These are phyloP conservation scores for Candida insectalens DNA, from an alignment of 805 yeast genomes.

Conservation along the genomic window DNA sequence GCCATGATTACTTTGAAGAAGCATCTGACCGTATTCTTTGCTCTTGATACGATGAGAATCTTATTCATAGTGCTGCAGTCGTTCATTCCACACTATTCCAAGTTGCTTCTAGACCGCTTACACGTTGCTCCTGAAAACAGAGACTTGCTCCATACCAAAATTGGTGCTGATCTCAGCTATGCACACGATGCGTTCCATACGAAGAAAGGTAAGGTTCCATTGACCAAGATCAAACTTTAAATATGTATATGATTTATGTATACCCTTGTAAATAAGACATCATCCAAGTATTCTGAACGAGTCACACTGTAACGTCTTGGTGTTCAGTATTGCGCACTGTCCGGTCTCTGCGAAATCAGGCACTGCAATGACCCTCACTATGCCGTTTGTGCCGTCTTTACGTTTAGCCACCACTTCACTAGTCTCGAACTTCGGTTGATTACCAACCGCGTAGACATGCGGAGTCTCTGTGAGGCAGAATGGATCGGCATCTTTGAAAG, in stretches of 20 bases:
- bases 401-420: constrained; percentile 28
- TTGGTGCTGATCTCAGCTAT: constrained; percentile 53
- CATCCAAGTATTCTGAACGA: constrained; percentile 24
- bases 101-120: constrained; percentile 49
- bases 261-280: constrained; percentile 1
- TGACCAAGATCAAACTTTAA: constrained; percentile 21
- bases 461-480: constrained; percentile 75
- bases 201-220: constrained; percentile 25
- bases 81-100: constrained; percentile 59
- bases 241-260: too few species aligned
- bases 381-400: constrained; percentile 17
- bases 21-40: constrained; percentile 49
- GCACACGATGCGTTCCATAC: constrained; percentile 36
- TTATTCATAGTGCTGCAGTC: constrained; percentile 60
- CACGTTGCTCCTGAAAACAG: constrained; percentile 39
- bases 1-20: constrained; percentile 19
- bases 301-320: constrained; percentile 45
- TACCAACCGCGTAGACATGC: constrained; percentile 79
- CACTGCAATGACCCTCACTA: constrained; percentile 48
- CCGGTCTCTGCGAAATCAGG: constrained; percentile 67
- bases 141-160: constrained; percentile 29
- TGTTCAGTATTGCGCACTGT: constrained; percentile 51
- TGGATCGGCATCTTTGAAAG: constrained; percentile 71
- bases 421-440: constrained; percentile 57
- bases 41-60: constrained; percentile 65